Percentiles rank a stretch among this genome's conserved stretches.
Conservation (phyloP, 148 eudicot genomes). For the Vaccinium macrocarpon region DNA sequence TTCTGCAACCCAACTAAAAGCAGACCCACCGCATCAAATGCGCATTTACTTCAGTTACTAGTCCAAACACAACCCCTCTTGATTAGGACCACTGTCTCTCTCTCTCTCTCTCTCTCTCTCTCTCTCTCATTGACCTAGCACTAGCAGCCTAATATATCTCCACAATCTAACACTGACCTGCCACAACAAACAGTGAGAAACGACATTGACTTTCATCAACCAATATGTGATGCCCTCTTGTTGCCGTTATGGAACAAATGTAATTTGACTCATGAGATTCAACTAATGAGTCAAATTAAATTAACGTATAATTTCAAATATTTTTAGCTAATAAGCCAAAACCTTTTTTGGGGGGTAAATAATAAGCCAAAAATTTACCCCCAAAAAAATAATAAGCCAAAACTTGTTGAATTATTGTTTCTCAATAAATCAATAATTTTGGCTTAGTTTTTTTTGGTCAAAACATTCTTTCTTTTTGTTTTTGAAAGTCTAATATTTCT, state of each 20-base stretch:
- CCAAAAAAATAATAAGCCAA: too few relatives aligned
- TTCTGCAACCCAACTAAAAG: slow-evolving; percentile 34
- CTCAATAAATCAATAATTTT: too few relatives aligned
- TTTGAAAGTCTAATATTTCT: too few relatives aligned
- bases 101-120: slow-evolving; percentile 7
- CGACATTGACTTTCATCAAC: slow-evolving; percentile 11
- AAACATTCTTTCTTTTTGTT: too few relatives aligned
- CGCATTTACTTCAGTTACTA: slow-evolving; percentile 38
- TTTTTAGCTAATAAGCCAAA: too few relatives aligned
- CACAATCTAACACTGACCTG: slow-evolving; percentile 6
- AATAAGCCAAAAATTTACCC: too few relatives aligned
- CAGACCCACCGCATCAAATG: slow-evolving; percentile 34
- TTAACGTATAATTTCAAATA: too few relatives aligned
- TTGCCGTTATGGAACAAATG: not conserved
- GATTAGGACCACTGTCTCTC: not conserved
- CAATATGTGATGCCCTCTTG: not conserved
- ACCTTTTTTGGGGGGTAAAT: too few relatives aligned
- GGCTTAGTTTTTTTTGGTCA: too few relatives aligned
- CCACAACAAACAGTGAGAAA: slow-evolving; percentile 15
- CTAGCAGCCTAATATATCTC: not conserved
- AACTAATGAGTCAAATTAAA: too few relatives aligned
- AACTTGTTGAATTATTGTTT: too few relatives aligned
- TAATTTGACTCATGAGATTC: too few relatives aligned
- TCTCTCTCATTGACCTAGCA: slow-evolving; percentile 8
- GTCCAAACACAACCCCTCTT: slow-evolving; percentile 13